A percentile compares a stretch with the other conserved stretches of the same genome.
Conservation (phyloP, 768 basidiomycete genomes). For the Xerocomellus intermedius region DNA sequence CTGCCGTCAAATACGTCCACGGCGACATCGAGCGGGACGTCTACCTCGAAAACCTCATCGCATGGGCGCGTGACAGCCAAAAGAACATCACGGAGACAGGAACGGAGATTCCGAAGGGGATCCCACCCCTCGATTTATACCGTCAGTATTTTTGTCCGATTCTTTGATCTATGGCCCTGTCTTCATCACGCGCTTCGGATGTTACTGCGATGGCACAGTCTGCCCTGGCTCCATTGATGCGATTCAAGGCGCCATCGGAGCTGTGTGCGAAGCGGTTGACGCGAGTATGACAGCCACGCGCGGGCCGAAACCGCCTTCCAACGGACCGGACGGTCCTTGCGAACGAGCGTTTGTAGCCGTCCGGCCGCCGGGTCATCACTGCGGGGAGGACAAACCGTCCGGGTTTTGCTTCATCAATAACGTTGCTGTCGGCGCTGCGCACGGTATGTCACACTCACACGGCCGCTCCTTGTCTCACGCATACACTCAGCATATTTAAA, state of each 20-base stretch:
- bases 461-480: neutral
- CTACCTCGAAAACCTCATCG: constrained; percentile 61
- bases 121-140: constrained; percentile 81
- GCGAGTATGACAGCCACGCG: constrained; percentile 41
- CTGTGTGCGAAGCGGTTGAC: constrained; percentile 89
- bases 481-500: constrained; percentile 65
- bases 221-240: constrained; percentile 74
- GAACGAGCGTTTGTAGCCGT: constrained; percentile 76
- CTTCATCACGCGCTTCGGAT: neutral
- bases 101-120: constrained; percentile 72
- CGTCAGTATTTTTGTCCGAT: constrained; percentile 42
- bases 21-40: constrained; percentile 66
- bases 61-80: constrained; percentile 57
- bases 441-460: constrained; percentile 52
- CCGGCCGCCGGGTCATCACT: constrained; percentile 93
- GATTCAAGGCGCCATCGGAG: constrained; percentile 77
- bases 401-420: constrained; percentile 98
- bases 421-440: constrained; percentile 84
- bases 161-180: neutral
- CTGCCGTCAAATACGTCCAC: constrained; percentile 73
- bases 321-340: constrained; percentile 11
- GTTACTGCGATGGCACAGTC: constrained; percentile 43
- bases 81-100: constrained; percentile 59
- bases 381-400: constrained; percentile 83
- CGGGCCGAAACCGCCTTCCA: constrained; percentile 12